phyloP scores from a whole-genome alignment of 306 rosid species.

The Mimosa pudica region DNA sequence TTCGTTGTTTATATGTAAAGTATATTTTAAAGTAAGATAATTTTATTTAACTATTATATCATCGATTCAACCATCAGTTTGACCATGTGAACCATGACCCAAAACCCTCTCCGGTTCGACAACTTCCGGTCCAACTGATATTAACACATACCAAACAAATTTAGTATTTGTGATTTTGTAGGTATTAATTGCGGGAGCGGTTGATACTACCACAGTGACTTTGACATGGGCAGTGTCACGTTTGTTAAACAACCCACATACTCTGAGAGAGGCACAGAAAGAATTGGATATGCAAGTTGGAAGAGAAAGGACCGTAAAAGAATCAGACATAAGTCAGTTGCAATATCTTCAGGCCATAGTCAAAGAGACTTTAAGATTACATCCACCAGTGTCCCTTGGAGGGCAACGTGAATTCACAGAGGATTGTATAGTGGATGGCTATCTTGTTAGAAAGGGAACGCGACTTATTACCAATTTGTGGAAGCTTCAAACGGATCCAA shows the following conservation, averaged over 20 bases:
- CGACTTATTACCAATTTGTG: constrained; percentile 45
- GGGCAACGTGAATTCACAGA: constrained; percentile 38
- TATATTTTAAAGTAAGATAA: no score
- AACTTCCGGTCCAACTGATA: no score
- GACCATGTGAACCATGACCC: no score
- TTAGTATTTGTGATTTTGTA: constrained; percentile 11
- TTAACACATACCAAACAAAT: no score
- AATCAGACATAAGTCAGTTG: constrained; percentile 46
- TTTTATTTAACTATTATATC: no score
- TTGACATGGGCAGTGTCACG: constrained; percentile 45
- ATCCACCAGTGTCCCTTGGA: constrained; percentile 48
- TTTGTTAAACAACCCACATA: constrained; percentile 40
- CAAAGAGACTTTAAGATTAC: constrained; percentile 52
- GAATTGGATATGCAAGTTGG: constrained; percentile 62
- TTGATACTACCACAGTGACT: constrained; percentile 46
- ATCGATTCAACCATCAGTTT: no score
- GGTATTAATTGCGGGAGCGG: constrained; percentile 40
- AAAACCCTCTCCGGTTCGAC: no score
- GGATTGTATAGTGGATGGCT: constrained; percentile 53
- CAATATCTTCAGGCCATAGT: constrained; percentile 54
- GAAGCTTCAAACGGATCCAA: constrained; percentile 62
- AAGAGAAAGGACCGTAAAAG: constrained; percentile 43
- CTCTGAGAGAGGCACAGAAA: constrained; percentile 39
- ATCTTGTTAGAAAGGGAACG: constrained; percentile 44
- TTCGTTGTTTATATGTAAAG: no score